A percentile compares a stretch with the other conserved stretches of the same genome.
Evolutionary conservation across 1,284 basidiomycete species (phyloP).

Genomic region (Peniophora sp.): DNA sequence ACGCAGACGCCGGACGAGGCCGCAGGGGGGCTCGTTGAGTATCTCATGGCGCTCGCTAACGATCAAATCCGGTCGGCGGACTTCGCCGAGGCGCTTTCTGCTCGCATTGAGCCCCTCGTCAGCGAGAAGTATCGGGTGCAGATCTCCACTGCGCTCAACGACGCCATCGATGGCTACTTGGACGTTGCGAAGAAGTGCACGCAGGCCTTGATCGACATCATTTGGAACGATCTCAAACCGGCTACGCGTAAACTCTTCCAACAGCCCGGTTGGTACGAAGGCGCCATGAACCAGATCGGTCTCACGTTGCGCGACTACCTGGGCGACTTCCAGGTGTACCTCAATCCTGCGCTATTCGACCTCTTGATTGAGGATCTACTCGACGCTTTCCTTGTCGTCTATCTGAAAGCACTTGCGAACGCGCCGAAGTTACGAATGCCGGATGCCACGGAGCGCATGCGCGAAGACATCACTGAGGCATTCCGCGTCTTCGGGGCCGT

Average conservation of each 20-base stretch:
- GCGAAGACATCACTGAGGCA: conserved; percentile 72
- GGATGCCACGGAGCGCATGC: conserved; percentile 73
- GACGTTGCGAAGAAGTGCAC: conserved; percentile 98
- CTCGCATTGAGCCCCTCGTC: conserved; percentile 85
- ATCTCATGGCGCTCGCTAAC: conserved; percentile 96
- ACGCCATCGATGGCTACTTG: conserved; percentile 96
- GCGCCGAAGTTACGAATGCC: conserved; percentile 88
- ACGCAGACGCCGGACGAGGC: conserved; percentile 86
- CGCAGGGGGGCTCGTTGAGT: conserved; percentile 87
- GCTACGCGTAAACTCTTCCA: conserved; percentile 86
- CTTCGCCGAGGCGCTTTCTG: conserved; percentile 81
- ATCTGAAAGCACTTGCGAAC: conserved; percentile 84
- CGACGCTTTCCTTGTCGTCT: conserved; percentile 85
- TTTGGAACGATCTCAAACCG: conserved; percentile 92
- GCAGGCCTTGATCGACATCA: conserved; percentile 87
- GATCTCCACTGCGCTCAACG: conserved; percentile 85
- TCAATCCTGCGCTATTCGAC: conserved; percentile 89
- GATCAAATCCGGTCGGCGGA: conserved; percentile 97
- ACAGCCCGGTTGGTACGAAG: conserved; percentile 82
- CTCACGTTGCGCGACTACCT: conserved; percentile 97
- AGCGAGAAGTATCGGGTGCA: conserved; percentile 84
- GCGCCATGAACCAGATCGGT: conserved; percentile 77
- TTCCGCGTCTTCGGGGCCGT: conserved; percentile 79
- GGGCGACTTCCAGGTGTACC: conserved; percentile 83
- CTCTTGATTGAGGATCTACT: conserved; percentile 90